Evolutionary conservation across 352 stramenopile species (phyloP).

Genomic region (Globisporangium spiculum): DNA sequence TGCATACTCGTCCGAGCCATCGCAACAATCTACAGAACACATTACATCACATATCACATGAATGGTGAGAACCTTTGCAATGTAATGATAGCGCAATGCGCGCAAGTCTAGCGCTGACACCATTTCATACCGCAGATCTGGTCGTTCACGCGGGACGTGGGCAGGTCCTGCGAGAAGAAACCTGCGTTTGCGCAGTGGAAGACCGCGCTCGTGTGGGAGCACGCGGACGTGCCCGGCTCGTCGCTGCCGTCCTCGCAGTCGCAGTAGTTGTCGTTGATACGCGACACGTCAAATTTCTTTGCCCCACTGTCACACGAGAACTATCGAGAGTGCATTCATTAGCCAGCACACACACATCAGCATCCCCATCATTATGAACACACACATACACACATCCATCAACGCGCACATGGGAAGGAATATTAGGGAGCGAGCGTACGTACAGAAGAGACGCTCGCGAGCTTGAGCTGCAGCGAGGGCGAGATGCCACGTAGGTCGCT

Average conservation of each 20-base stretch:
- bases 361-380: background rate
- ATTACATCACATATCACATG: too few relatives aligned
- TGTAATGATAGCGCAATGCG: background rate
- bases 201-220: slow-evolving; percentile 46
- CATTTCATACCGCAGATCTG: slow-evolving; percentile 54
- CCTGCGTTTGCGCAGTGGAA: slow-evolving; percentile 79
- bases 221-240: slow-evolving; percentile 87
- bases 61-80: background rate
- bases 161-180: slow-evolving; percentile 60
- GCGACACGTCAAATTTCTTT: slow-evolving; percentile 44
- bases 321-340: slow-evolving; percentile 4
- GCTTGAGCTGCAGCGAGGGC: slow-evolving; percentile 34
- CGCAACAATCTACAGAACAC: slow-evolving; percentile 59
- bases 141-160: slow-evolving; percentile 74
- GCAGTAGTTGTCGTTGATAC: slow-evolving; percentile 94
- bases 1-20: slow-evolving; percentile 82
- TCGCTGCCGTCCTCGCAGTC: slow-evolving; percentile 91
- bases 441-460: slow-evolving; percentile 34
- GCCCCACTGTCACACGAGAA: slow-evolving; percentile 71
- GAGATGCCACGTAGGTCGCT: slow-evolving; percentile 38
- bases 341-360: background rate
- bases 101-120: background rate
- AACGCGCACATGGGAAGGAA: background rate
- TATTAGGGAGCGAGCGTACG: slow-evolving; percentile 16
- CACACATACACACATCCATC: slow-evolving; percentile 2